These are phyloP conservation scores for Botrytis byssoidea DNA, from an alignment of 2,329 filamentous ascomycete species.

Conservation along the genomic window DNA sequence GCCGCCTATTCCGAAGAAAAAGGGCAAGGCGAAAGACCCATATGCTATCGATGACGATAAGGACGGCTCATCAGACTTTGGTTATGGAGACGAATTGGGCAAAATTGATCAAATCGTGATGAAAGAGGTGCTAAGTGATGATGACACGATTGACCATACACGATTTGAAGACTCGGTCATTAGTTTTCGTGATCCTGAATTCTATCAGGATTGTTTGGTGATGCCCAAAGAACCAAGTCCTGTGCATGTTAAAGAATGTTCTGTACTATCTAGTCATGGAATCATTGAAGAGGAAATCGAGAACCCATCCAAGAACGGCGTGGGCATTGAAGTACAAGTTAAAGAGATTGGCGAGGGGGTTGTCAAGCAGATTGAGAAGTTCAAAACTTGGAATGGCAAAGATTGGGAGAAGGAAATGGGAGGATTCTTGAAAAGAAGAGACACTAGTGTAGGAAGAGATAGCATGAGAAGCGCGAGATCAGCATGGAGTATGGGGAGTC, in stretches of 20 bases:
- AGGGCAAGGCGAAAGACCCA: background rate
- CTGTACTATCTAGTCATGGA: slow-evolving; percentile 1
- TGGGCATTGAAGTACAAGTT: background rate
- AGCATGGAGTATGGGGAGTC: background rate
- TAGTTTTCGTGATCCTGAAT: slow-evolving; percentile 33
- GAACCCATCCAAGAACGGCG: background rate
- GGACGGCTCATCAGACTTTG: slow-evolving; percentile 17
- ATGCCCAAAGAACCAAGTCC: slow-evolving; percentile 7
- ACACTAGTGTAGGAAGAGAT: slow-evolving; percentile 13
- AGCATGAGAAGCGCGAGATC: slow-evolving; percentile 12
- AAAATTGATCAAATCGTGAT: slow-evolving; percentile 10
- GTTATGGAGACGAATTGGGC: background rate
- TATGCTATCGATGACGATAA: background rate
- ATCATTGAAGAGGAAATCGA: slow-evolving; percentile 11
- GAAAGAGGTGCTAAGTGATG: slow-evolving; percentile 19
- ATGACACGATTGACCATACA: background rate
- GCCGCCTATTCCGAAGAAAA: background rate
- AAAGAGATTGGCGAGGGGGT: slow-evolving; percentile 3
- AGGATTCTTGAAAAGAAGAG: slow-evolving; percentile 15
- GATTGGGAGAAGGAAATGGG: slow-evolving; percentile 35
- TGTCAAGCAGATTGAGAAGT: slow-evolving; percentile 27
- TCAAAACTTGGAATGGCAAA: slow-evolving; percentile 35
- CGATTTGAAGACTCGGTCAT: slow-evolving; percentile 18
- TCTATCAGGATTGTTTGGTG: slow-evolving; percentile 34
- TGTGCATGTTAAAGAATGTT: slow-evolving; percentile 14